Conservation (phyloP, 768 basidiomycete genomes). For the Cystofilobasidium capitatum region DNA sequence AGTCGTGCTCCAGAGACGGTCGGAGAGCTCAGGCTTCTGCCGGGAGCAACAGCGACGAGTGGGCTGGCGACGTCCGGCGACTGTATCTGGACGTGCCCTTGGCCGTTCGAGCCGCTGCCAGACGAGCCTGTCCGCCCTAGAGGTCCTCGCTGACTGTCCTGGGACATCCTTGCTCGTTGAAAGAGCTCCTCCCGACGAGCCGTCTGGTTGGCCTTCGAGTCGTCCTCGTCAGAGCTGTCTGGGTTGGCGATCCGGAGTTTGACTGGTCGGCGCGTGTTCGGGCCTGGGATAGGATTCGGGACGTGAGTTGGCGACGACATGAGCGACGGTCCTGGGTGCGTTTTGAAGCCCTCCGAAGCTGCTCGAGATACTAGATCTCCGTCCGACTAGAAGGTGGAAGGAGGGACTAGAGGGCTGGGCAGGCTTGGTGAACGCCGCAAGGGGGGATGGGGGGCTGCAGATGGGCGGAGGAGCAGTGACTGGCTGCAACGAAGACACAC, state of each 20-base stretch:
- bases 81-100: background rate
- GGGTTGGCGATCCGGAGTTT: slow-evolving; percentile 5
- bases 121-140: background rate
- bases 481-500: too few species aligned
- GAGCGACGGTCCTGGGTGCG: too few species aligned
- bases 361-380: too few species aligned
- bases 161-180: background rate
- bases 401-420: too few species aligned
- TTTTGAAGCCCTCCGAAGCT: too few species aligned
- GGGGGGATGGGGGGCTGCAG: too few species aligned
- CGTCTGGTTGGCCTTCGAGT: background rate
- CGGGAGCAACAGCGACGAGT: background rate
- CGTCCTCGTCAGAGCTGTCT: background rate
- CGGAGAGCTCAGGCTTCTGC: slow-evolving; percentile 1
- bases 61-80: background rate
- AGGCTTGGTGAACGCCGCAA: too few species aligned
- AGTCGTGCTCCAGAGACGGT: background rate
- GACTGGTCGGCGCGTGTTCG: background rate
- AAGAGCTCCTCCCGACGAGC: slow-evolving; percentile 2
- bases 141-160: background rate
- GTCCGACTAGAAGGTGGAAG: too few species aligned
- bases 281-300: background rate
- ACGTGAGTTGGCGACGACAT: background rate
- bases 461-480: too few species aligned
- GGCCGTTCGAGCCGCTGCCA: background rate